These are phyloP conservation scores for Fusarium sp. DNA, from an alignment of 2,329 filamentous ascomycete species.

Conservation along the genomic window DNA sequence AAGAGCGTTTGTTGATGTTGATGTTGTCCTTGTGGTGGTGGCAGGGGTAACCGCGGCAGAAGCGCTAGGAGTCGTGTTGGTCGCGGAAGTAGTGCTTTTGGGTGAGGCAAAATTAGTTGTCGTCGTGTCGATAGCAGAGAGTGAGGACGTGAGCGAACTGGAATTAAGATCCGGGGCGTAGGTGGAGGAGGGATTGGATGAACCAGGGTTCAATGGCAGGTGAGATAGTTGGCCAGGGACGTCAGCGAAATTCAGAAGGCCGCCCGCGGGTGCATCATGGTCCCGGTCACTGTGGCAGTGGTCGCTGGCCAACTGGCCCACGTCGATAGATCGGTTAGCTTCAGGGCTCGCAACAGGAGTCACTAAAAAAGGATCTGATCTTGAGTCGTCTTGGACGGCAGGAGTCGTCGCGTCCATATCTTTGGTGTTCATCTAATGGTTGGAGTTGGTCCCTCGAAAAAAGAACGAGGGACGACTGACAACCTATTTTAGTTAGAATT, in stretches of 20 bases:
- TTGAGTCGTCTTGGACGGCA: constrained; percentile 38
- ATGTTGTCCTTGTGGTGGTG: constrained; percentile 40
- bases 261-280: constrained; percentile 45
- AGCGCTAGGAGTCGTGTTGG: constrained; percentile 36
- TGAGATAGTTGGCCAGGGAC: constrained; percentile 45
- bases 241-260: constrained; percentile 48
- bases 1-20: constrained; percentile 43
- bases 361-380: constrained; percentile 28
- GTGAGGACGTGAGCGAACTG: constrained; percentile 41
- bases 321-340: constrained; percentile 32
- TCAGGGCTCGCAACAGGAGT: constrained; percentile 29
- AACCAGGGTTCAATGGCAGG: constrained; percentile 47
- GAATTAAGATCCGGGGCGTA: constrained; percentile 43
- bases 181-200: constrained; percentile 44
- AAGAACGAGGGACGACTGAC: constrained; percentile 26
- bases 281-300: constrained; percentile 41
- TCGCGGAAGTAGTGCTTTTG: constrained; percentile 24
- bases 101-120: constrained; percentile 37
- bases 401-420: constrained; percentile 40
- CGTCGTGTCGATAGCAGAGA: constrained; percentile 37
- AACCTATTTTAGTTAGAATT: constrained; percentile 25
- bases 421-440: constrained; percentile 44
- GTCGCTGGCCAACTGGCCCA: constrained; percentile 32
- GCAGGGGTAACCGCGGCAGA: constrained; percentile 36
- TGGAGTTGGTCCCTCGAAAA: constrained; percentile 36